phyloP scores from a whole-genome alignment of 2,329 filamentous ascomycete species.

The Didymella keratinophila region DNA sequence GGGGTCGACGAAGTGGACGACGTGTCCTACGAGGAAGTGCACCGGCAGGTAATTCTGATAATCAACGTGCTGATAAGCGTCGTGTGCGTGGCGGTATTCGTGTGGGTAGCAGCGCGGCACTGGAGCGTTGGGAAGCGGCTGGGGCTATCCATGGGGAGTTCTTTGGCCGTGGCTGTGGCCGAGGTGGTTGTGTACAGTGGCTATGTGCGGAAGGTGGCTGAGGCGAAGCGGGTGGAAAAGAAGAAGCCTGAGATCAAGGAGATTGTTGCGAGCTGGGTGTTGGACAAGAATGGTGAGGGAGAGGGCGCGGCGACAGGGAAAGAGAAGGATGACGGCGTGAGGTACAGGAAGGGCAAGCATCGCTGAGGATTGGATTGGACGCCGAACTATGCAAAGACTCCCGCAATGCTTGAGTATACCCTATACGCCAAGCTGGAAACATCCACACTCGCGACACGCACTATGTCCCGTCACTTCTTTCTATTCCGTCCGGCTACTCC shows the following conservation, averaged over 20 bases:
- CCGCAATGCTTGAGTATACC: conserved; percentile 35
- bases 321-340: conserved; percentile 45
- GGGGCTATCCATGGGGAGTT: conserved; percentile 74
- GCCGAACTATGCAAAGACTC: conserved; percentile 27
- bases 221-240: conserved; percentile 71
- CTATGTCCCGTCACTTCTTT: conserved; percentile 38
- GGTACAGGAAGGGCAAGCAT: conserved; percentile 56
- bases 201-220: conserved; percentile 74
- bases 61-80: conserved; percentile 91
- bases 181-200: conserved; percentile 80
- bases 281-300: conserved; percentile 41
- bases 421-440: conserved; percentile 14
- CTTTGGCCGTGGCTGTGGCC: conserved; percentile 73
- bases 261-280: conserved; percentile 75
- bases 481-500: conserved; percentile 50
- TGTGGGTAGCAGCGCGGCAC: conserved; percentile 80
- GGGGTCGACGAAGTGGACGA: conserved; percentile 62
- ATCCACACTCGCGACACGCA: no score
- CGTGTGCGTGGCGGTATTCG: conserved; percentile 75
- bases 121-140: conserved; percentile 76
- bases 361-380: conserved; percentile 41
- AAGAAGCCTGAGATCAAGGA: conserved; percentile 70
- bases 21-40: conserved; percentile 74
- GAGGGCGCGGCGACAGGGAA: conserved; percentile 38
- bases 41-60: conserved; percentile 83